A percentile compares a stretch with the other conserved stretches of the same genome.
Conservation (phyloP, 352 stramenopile genomes). For the Aphanomyces euteiches region DNA sequence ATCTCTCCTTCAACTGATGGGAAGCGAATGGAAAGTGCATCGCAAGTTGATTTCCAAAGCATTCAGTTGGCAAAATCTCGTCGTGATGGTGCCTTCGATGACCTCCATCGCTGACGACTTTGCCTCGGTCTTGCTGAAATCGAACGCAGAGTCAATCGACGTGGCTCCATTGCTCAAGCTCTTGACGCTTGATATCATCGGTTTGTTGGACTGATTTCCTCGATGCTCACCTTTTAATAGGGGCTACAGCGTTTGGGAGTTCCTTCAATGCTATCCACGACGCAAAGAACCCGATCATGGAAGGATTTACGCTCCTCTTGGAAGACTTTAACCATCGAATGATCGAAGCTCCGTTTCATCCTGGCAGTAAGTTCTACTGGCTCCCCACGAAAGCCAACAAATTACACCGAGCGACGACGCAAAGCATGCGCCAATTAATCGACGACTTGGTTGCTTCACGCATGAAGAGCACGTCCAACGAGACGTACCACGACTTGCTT, state of each 20-base stretch:
- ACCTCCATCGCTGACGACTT: constrained; percentile 5
- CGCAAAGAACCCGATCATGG: neutral
- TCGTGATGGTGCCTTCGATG: neutral
- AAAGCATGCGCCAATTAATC: constrained; percentile 1
- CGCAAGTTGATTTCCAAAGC: constrained; percentile 12
- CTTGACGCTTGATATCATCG: neutral
- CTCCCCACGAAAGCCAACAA: constrained; percentile 15
- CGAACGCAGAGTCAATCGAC: neutral
- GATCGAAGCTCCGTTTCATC: constrained; percentile 2
- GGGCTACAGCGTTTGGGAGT: constrained; percentile 1
- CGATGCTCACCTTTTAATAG: neutral
- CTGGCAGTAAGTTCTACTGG: constrained; percentile 7
- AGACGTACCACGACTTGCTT: constrained; percentile 27
- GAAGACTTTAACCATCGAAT: constrained; percentile 3
- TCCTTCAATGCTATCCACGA: constrained; percentile 6
- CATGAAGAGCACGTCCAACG: neutral
- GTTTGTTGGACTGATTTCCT: too few species aligned
- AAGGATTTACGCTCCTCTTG: constrained; percentile 19
- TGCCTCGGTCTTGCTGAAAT: neutral
- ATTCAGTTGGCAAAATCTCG: constrained; percentile 20
- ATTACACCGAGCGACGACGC: neutral
- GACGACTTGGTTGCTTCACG: neutral
- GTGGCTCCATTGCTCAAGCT: constrained; percentile 11
- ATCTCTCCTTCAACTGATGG: neutral
- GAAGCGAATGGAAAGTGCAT: constrained; percentile 22